Conservation (phyloP, 148 eudicot genomes). For the Chenopodium album region DNA sequence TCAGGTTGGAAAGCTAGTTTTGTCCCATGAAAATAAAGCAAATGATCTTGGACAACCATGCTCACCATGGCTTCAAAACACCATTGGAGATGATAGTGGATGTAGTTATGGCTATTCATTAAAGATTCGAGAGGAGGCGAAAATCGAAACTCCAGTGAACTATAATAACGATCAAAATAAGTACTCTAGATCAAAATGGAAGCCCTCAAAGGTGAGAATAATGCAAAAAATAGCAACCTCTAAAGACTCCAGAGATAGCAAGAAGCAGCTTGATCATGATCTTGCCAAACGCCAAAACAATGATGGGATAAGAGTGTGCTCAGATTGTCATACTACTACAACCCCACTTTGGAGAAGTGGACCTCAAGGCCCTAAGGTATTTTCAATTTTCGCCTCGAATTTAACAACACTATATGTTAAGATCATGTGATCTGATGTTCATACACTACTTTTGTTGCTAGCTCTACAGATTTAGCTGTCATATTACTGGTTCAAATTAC, state of each 20-base stretch:
- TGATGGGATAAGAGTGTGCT: slow-evolving; percentile 37
- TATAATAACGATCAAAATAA: slow-evolving; percentile 8
- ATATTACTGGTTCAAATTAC: neutral
- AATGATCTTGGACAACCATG: slow-evolving; percentile 15
- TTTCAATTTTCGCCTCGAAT: neutral
- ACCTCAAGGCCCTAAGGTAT: slow-evolving; percentile 66
- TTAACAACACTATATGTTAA: neutral
- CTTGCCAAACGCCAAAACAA: slow-evolving; percentile 20
- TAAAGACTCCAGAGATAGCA: slow-evolving; percentile 1
- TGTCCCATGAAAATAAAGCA: slow-evolving; percentile 24
- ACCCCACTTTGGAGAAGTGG: slow-evolving; percentile 72
- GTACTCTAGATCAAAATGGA: slow-evolving; percentile 25
- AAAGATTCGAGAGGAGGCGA: neutral
- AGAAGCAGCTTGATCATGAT: slow-evolving; percentile 22
- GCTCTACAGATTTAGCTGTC: neutral
- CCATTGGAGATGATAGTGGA: slow-evolving; percentile 9
- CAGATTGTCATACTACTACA: slow-evolving; percentile 54
- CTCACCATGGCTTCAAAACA: slow-evolving; percentile 17
- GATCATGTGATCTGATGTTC: neutral
- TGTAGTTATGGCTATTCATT: slow-evolving; percentile 15
- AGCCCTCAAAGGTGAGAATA: slow-evolving; percentile 34
- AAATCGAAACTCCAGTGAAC: slow-evolving; percentile 11
- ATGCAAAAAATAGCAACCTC: slow-evolving; percentile 26
- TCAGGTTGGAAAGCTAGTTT: slow-evolving; percentile 30
- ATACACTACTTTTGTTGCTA: neutral